Percentiles rank a stretch among this genome's conserved stretches.
Conservation (phyloP, 306 rosid species). For the Canavalia ensiformis region DNA sequence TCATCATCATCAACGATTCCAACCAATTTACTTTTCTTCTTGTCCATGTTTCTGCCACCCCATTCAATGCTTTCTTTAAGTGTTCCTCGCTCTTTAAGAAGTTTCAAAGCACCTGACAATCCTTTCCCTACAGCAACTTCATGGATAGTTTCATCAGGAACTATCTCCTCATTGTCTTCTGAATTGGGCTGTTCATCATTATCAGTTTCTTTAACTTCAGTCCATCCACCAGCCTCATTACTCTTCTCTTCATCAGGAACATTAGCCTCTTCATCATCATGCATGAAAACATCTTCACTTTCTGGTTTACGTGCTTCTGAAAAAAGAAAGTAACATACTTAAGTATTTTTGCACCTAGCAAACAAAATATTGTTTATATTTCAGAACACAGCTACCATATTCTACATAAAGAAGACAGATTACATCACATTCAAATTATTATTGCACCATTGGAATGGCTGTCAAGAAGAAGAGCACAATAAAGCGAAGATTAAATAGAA, state of each 20-base stretch:
- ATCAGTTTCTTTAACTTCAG: slow-evolving; percentile 75
- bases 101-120: slow-evolving; percentile 82
- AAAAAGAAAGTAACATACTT: slow-evolving; percentile 46
- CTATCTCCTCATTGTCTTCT: slow-evolving; percentile 69
- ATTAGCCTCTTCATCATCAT: slow-evolving; percentile 73
- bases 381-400: slow-evolving; percentile 27
- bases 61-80: slow-evolving; percentile 92
- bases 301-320: slow-evolving; percentile 90
- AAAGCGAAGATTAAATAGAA: slow-evolving; percentile 15
- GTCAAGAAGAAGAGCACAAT: slow-evolving; percentile 16
- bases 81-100: slow-evolving; percentile 92
- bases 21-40: slow-evolving; percentile 92
- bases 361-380: slow-evolving; percentile 12
- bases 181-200: slow-evolving; percentile 60
- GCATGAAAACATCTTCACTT: slow-evolving; percentile 88
- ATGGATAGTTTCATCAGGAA: slow-evolving; percentile 89
- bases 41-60: slow-evolving; percentile 99
- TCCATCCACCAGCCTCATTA: slow-evolving; percentile 84
- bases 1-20: slow-evolving; percentile 78
- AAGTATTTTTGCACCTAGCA: slow-evolving; percentile 16
- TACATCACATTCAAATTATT: slow-evolving; percentile 24
- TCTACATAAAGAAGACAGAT: slow-evolving; percentile 19
- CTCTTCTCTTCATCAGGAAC: slow-evolving; percentile 60
- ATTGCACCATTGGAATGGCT: slow-evolving; percentile 13
- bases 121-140: slow-evolving; percentile 95